Evolutionary conservation across 352 stramenopile genomes (phyloP).

Genomic region (Phytophthora hybrid): DNA sequence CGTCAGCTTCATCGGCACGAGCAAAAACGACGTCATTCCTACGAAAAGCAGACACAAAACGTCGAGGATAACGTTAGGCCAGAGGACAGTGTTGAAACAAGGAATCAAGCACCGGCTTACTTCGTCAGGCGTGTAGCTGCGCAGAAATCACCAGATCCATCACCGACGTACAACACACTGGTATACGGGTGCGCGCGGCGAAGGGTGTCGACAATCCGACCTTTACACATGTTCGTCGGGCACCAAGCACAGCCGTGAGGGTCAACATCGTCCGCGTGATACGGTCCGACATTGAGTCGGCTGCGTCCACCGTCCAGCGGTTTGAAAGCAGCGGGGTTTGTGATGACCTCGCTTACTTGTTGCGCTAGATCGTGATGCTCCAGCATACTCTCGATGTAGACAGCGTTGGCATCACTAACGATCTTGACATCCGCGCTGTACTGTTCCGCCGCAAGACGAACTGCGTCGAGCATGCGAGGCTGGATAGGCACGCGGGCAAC

Average conservation of each 20-base stretch:
- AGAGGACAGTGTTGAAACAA: background rate
- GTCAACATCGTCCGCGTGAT: slow-evolving; percentile 43
- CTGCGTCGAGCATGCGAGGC: slow-evolving; percentile 71
- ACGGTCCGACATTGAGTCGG: slow-evolving; percentile 63
- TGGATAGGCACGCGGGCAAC: slow-evolving; percentile 68
- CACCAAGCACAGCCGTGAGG: slow-evolving; percentile 70
- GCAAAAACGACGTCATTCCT: slow-evolving; percentile 76
- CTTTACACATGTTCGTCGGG: slow-evolving; percentile 88
- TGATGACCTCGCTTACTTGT: slow-evolving; percentile 61
- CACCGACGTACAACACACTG: slow-evolving; percentile 76
- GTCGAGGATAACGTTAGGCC: background rate
- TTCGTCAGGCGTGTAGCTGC: slow-evolving; percentile 59
- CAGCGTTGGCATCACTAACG: slow-evolving; percentile 82
- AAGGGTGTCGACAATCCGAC: slow-evolving; percentile 65
- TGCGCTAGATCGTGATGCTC: slow-evolving; percentile 39
- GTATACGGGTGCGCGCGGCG: slow-evolving; percentile 41
- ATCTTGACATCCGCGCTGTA: slow-evolving; percentile 65
- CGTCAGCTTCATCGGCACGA: slow-evolving; percentile 54
- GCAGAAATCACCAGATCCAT: slow-evolving; percentile 80
- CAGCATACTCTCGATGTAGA: slow-evolving; percentile 86
- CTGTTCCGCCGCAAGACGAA: slow-evolving; percentile 52
- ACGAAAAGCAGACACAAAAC: background rate
- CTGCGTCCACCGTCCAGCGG: slow-evolving; percentile 18
- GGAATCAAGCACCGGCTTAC: slow-evolving; percentile 34
- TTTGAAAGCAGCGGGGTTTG: slow-evolving; percentile 63